Evolutionary conservation across 306 rosid genomes (phyloP).

Genomic region (Prosopis cineraria): DNA sequence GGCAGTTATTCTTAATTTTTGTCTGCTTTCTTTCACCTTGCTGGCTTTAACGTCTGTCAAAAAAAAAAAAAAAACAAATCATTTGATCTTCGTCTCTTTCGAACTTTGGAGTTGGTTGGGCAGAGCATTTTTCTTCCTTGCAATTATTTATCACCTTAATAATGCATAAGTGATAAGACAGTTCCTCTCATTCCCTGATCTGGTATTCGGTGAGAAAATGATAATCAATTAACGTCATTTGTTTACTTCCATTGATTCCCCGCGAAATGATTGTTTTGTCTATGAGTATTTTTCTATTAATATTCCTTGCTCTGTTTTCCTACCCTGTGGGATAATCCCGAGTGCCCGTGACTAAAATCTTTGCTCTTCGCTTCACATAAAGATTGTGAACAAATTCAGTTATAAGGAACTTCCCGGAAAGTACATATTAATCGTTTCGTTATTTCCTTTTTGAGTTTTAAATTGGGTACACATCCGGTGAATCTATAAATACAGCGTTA

Average conservation of each 20-base stretch:
- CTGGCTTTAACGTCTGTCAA: background rate
- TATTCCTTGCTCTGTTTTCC: slow-evolving; percentile 23
- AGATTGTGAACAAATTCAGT: background rate
- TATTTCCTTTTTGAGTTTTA: slow-evolving; percentile 6
- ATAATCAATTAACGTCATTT: background rate
- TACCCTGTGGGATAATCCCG: slow-evolving; percentile 26
- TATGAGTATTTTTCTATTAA: background rate
- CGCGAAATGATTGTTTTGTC: background rate
- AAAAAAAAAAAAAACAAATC: background rate
- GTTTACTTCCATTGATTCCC: slow-evolving; percentile 16
- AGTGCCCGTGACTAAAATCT: background rate
- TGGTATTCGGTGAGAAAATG: slow-evolving; percentile 12
- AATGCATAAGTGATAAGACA: background rate
- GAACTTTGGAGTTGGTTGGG: slow-evolving; percentile 5
- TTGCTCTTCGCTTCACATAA: background rate
- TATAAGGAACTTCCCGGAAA: background rate
- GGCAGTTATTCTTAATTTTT: background rate
- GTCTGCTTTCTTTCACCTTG: background rate
- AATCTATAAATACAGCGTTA: slow-evolving; percentile 16
- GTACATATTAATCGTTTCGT: background rate
- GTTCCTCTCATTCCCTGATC: background rate
- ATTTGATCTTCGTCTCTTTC: background rate
- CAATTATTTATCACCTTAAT: background rate
- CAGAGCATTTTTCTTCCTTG: slow-evolving; percentile 17
- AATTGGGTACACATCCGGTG: slow-evolving; percentile 5